Conservation (phyloP, 176 grass and related monocot species). For the Rhynchospora tenuis region DNA sequence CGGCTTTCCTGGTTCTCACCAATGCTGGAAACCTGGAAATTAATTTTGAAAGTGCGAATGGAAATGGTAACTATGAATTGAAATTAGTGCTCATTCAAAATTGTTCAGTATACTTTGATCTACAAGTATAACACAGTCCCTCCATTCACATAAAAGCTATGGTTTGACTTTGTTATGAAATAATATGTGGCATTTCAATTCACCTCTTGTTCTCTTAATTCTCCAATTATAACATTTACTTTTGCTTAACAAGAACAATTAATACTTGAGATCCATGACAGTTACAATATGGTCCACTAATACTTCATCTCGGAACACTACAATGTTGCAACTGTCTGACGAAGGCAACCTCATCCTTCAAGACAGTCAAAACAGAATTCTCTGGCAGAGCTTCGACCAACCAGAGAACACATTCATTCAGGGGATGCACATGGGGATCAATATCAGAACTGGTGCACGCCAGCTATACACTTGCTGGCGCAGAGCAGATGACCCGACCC, state of each 20-base stretch:
- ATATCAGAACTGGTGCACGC: neutral
- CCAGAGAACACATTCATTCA: neutral
- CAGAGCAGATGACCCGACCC: neutral
- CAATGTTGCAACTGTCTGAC: neutral
- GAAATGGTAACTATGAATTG: neutral
- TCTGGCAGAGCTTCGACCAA: conserved; percentile 20
- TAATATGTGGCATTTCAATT: neutral
- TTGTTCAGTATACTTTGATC: too few species aligned
- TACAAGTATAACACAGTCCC: too few species aligned
- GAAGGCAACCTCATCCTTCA: conserved; percentile 1
- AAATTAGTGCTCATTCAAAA: neutral
- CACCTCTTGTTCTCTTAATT: neutral
- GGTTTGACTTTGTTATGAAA: too few species aligned
- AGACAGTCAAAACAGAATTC: neutral
- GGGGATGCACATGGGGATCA: conserved; percentile 7
- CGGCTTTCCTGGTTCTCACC: conserved; percentile 19
- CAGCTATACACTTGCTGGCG: neutral
- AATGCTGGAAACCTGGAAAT: conserved; percentile 31
- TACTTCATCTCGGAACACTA: neutral
- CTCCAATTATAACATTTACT: neutral
- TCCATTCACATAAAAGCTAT: too few species aligned
- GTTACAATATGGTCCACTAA: conserved; percentile 18
- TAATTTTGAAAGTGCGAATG: neutral
- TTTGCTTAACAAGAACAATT: neutral
- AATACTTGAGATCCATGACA: neutral